These are phyloP conservation scores for Lithospermum erythrorhizon DNA, from an alignment of 257 asterid genomes.

Conservation along the genomic window DNA sequence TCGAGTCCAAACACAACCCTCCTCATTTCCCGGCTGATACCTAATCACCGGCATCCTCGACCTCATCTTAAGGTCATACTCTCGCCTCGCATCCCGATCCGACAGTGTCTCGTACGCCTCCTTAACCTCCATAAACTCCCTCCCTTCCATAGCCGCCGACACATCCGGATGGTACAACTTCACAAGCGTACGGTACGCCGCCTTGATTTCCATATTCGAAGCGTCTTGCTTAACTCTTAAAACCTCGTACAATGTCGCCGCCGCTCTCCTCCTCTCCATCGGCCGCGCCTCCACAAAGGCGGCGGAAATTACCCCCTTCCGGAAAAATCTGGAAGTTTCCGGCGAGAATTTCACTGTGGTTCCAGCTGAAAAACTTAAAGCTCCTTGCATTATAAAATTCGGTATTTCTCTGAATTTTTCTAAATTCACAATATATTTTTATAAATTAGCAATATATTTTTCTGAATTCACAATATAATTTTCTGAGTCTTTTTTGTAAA, in stretches of 20 bases:
- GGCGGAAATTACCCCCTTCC: conserved; percentile 17
- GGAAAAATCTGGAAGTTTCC: background rate
- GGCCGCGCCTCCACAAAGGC: conserved; percentile 34
- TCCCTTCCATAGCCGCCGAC: conserved; percentile 35
- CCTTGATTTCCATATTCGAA: conserved; percentile 55
- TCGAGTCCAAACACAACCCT: conserved; percentile 22
- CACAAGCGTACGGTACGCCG: conserved; percentile 77
- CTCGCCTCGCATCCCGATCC: conserved; percentile 64
- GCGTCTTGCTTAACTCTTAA: conserved; percentile 54
- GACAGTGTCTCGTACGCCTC: conserved; percentile 68
- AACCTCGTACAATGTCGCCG: conserved; percentile 46
- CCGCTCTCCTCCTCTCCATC: conserved; percentile 11
- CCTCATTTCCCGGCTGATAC: background rate
- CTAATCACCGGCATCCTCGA: conserved; percentile 10
- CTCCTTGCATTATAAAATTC: conserved; percentile 11
- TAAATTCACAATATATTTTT: no score
- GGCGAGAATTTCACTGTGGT: conserved; percentile 1
- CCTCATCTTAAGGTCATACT: conserved; percentile 39
- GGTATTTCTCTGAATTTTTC: no score
- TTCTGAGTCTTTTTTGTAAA: no score
- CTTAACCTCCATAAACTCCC: conserved; percentile 64
- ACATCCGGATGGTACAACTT: conserved; percentile 84
- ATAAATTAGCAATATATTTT: no score
- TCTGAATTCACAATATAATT: no score
- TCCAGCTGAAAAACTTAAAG: conserved; percentile 8